phyloP scores from a whole-genome alignment of 2,329 filamentous ascomycete genomes.

The Aschersonia sp. region DNA sequence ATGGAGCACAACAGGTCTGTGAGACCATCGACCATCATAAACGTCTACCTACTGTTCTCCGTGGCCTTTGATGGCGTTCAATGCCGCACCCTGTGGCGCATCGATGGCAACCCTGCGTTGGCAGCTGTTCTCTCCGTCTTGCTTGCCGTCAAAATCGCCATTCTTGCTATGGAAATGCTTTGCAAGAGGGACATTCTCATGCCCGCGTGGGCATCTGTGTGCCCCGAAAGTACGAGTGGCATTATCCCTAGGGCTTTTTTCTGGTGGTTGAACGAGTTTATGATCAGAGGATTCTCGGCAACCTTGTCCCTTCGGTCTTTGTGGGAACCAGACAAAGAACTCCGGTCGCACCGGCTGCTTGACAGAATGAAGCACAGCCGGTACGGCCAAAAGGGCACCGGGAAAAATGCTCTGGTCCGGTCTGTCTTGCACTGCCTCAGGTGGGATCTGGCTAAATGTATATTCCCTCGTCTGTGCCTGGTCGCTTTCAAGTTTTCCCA shows the following conservation, averaged over 20 bases:
- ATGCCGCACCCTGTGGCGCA: background rate
- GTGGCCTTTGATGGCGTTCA: background rate
- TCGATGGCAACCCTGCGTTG: background rate
- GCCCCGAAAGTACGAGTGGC: background rate
- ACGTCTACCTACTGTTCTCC: background rate
- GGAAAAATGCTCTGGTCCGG: too few species aligned
- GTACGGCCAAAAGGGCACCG: too few species aligned
- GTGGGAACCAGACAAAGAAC: background rate
- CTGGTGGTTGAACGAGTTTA: background rate
- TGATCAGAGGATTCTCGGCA: background rate
- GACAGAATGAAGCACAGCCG: background rate
- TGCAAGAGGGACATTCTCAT: constrained; percentile 14
- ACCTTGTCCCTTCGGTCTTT: background rate
- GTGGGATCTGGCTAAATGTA: too few species aligned
- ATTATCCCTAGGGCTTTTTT: background rate
- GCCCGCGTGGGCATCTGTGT: background rate
- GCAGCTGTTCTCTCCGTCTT: background rate
- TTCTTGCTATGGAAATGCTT: constrained; percentile 9
- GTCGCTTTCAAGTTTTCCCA: background rate
- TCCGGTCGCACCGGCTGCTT: background rate
- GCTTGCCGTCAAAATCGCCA: constrained; percentile 1
- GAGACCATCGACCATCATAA: constrained; percentile 1
- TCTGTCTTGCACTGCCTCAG: too few species aligned
- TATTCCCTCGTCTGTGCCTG: background rate
- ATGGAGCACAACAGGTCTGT: constrained; percentile 15